Evolutionary conservation across 1,284 basidiomycete species (phyloP).

Genomic region (Xanthoconium separans): DNA sequence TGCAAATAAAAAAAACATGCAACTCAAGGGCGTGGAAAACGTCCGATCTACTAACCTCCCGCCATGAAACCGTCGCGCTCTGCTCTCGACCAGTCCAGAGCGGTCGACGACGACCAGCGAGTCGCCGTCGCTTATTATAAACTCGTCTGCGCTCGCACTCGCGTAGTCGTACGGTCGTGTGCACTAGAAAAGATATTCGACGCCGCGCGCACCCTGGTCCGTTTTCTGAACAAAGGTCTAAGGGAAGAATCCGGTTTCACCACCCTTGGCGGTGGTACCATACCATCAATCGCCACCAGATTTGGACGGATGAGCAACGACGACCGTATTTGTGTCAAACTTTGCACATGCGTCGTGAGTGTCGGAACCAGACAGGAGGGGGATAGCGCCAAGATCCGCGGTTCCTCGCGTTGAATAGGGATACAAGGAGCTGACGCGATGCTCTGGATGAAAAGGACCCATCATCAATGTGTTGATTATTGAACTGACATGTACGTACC

Average conservation of each 20-base stretch:
- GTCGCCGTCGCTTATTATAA: conserved; percentile 81
- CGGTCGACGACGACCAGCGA: conserved; percentile 74
- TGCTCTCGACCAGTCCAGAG: conserved; percentile 92
- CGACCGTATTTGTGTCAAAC: conserved; percentile 80
- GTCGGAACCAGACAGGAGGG: neutral
- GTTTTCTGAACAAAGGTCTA: conserved; percentile 82
- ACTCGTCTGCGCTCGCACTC: conserved; percentile 71
- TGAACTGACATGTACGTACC: conserved; percentile 38
- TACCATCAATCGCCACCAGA: conserved; percentile 96
- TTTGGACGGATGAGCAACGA: too few species aligned
- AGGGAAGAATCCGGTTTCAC: conserved; percentile 87
- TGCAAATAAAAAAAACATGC: too few species aligned
- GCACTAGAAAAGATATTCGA: conserved; percentile 37
- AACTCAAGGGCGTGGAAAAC: too few species aligned
- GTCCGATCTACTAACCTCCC: too few species aligned
- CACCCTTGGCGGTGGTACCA: conserved; percentile 66
- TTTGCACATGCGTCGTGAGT: conserved; percentile 43
- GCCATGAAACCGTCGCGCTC: conserved; percentile 76
- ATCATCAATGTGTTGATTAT: neutral
- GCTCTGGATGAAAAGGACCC: conserved; percentile 40
- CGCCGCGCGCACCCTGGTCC: conserved; percentile 58
- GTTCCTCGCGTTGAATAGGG: conserved; percentile 81
- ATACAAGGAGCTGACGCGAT: conserved; percentile 79
- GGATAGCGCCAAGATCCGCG: conserved; percentile 78
- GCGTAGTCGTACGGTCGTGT: conserved; percentile 81